Evolutionary conservation across 2,329 filamentous ascomycete genomes (phyloP).

Genomic region (Chlorencoelia australis): DNA sequence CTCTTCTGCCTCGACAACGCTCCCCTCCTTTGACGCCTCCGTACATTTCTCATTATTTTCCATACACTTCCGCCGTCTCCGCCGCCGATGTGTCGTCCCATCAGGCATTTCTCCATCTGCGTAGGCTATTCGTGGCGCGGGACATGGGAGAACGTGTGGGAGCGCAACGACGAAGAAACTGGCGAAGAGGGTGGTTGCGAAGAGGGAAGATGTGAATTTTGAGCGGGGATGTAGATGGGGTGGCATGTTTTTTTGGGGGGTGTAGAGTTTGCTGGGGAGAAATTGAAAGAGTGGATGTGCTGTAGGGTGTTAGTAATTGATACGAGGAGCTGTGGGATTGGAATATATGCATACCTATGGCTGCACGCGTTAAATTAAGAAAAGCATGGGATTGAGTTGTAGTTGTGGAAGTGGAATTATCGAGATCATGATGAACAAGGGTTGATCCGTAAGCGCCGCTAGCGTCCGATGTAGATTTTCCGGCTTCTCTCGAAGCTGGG

Average conservation of each 20-base stretch:
- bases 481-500: too few species aligned
- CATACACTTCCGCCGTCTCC: constrained; percentile 35
- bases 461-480: too few species aligned
- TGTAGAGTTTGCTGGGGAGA: constrained; percentile 2
- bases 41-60: constrained; percentile 22
- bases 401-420: too few species aligned
- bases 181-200: constrained; percentile 81
- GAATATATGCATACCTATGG: too few species aligned
- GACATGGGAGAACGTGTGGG: constrained; percentile 85
- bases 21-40: constrained; percentile 28
- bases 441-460: too few species aligned
- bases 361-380: too few species aligned
- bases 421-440: too few species aligned
- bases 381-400: too few species aligned
- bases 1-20: constrained; percentile 5
- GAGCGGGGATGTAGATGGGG: constrained; percentile 86
- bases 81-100: constrained; percentile 30
- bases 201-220: constrained; percentile 85
- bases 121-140: constrained; percentile 64
- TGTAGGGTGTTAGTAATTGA: constrained; percentile 6
- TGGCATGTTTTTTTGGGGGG: constrained; percentile 46
- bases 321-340: not conserved
- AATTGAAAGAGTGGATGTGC: constrained; percentile 13
- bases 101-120: too few species aligned
- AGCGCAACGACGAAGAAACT: constrained; percentile 88